Percentiles rank a stretch among this genome's conserved stretches.
These are phyloP conservation scores for Solanum phureja DNA, from an alignment of 257 asterid species.

Conservation along the genomic window DNA sequence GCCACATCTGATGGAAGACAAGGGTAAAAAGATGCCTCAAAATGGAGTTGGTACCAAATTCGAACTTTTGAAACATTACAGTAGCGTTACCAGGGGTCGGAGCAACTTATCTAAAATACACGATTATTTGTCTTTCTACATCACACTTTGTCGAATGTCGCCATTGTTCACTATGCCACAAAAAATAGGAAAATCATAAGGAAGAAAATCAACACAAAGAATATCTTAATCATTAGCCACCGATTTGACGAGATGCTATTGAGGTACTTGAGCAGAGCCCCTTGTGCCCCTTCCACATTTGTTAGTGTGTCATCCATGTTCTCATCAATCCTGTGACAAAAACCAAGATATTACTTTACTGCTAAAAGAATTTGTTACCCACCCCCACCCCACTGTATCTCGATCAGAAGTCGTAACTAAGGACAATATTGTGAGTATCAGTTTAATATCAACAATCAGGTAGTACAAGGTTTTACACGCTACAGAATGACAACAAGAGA, in stretches of 20 bases:
- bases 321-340: constrained; percentile 70
- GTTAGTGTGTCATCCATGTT: constrained; percentile 79
- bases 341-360: background rate
- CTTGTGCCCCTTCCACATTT: constrained; percentile 92
- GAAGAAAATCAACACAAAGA: constrained; percentile 75
- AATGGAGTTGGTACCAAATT: background rate
- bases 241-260: constrained; percentile 94
- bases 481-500: background rate
- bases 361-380: background rate
- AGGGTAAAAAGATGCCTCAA: background rate
- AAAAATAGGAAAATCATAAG: constrained; percentile 91
- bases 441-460: background rate
- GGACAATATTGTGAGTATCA: background rate
- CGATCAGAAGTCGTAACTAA: background rate
- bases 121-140: constrained; percentile 11
- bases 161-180: constrained; percentile 39
- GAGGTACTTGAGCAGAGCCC: constrained; percentile 79
- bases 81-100: background rate
- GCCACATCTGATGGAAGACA: background rate
- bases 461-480: background rate
- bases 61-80: background rate
- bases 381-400: background rate
- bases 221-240: constrained; percentile 97
- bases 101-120: constrained; percentile 1
- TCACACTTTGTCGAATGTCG: background rate